A percentile compares a stretch with the other conserved stretches of the same genome.
These are phyloP conservation scores for Cutaneotrichosporon cyanovorans DNA, from an alignment of 1,284 basidiomycete genomes.

Conservation along the genomic window DNA sequence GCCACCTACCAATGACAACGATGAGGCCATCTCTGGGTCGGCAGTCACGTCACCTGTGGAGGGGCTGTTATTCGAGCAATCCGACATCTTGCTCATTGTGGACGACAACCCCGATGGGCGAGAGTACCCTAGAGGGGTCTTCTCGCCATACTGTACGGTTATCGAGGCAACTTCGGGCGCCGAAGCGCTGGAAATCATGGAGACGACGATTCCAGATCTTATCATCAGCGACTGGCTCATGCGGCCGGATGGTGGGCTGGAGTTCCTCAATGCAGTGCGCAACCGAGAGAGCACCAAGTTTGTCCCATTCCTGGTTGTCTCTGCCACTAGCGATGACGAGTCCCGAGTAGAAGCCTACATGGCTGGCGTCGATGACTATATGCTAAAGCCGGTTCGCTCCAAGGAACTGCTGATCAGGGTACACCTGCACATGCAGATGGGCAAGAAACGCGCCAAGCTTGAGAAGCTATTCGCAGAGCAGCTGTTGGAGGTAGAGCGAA, in stretches of 20 bases:
- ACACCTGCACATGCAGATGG: conserved; percentile 28
- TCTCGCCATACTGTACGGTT: conserved; percentile 31
- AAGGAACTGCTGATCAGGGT: conserved; percentile 43
- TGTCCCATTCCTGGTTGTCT: conserved; percentile 17
- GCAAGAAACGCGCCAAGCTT: conserved; percentile 22
- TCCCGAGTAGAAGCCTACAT: conserved; percentile 23
- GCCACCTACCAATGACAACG: not conserved
- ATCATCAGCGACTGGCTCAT: conserved; percentile 32
- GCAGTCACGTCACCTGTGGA: conserved; percentile 4
- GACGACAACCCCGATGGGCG: conserved; percentile 30
- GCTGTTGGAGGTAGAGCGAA: conserved; percentile 17
- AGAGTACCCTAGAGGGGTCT: conserved; percentile 24
- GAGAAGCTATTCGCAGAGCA: conserved; percentile 25
- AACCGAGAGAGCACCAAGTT: conserved; percentile 3
- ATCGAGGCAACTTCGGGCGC: conserved; percentile 36
- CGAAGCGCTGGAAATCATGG: conserved; percentile 33
- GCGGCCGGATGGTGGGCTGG: conserved; percentile 22
- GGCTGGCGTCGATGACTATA: conserved; percentile 40
- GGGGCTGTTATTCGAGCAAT: conserved; percentile 20
- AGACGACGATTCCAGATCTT: conserved; percentile 13
- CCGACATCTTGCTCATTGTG: conserved; percentile 24
- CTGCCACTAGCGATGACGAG: conserved; percentile 18
- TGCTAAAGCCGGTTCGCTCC: conserved; percentile 26
- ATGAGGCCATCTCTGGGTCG: too few relatives aligned
- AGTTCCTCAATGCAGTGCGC: conserved; percentile 13